Conservation (phyloP, 495 filamentous ascomycete species). For the Elasticomyces elasticus region DNA sequence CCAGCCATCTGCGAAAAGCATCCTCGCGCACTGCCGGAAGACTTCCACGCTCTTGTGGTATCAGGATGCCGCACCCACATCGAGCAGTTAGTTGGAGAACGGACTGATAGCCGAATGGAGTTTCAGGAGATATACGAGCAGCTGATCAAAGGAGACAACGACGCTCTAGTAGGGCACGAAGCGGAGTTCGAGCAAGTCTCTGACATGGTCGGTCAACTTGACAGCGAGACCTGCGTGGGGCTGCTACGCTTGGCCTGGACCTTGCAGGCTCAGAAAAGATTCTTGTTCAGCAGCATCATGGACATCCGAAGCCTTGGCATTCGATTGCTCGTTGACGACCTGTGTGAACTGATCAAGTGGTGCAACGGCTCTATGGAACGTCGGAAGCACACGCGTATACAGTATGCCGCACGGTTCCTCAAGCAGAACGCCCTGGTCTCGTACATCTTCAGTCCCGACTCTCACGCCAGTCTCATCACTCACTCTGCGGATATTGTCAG, state of each 20-base stretch:
- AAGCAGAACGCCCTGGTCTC: constrained; percentile 59
- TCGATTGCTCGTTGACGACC: constrained; percentile 57
- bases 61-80: not conserved
- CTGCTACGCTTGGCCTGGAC: constrained; percentile 58
- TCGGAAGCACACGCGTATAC: constrained; percentile 41
- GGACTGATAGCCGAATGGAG: not conserved
- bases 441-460: constrained; percentile 81
- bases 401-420: constrained; percentile 59
- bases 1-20: constrained; percentile 17
- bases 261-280: constrained; percentile 36
- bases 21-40: constrained; percentile 11
- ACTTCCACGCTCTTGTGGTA: constrained; percentile 9
- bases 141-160: constrained; percentile 7
- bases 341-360: constrained; percentile 49
- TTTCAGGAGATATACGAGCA: constrained; percentile 4
- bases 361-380: constrained; percentile 32
- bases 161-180: constrained; percentile 1
- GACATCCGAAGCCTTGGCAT: constrained; percentile 71
- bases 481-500: constrained; percentile 75
- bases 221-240: constrained; percentile 15
- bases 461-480: constrained; percentile 79
- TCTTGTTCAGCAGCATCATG: constrained; percentile 71
- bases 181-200: not conserved
- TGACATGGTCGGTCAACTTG: not conserved
- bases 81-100: not conserved